Conservation (phyloP, 768 basidiomycete genomes). For the Panaeolus cyanescens region DNA sequence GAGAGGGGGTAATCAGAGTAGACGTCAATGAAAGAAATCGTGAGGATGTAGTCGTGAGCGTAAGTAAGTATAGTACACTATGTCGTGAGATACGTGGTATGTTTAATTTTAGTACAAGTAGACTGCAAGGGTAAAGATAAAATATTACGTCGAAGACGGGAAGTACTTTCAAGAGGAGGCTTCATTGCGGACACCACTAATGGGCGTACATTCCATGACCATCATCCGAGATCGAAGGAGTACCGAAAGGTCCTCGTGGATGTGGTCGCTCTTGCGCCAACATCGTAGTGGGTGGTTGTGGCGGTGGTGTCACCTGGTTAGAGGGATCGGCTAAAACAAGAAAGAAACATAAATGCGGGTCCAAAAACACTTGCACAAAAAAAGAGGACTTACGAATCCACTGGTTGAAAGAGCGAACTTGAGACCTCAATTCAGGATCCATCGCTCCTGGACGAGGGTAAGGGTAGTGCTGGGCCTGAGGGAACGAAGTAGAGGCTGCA, state of each 20-base stretch:
- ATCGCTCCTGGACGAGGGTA: constrained; percentile 5
- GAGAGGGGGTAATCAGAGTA: background rate
- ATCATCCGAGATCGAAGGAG: background rate
- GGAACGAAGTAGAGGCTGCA: background rate
- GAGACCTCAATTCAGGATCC: background rate
- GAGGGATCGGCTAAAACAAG: background rate
- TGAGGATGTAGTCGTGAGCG: background rate
- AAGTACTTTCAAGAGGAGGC: background rate
- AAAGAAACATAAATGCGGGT: background rate
- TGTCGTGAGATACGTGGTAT: background rate
- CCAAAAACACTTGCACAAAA: background rate
- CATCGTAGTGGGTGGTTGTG: background rate
- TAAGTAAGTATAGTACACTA: background rate
- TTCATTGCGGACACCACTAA: background rate
- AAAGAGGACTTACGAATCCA: background rate
- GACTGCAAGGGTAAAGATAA: background rate
- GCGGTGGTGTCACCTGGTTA: background rate
- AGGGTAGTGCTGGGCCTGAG: constrained; percentile 17
- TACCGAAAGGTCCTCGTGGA: background rate
- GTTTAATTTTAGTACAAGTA: background rate
- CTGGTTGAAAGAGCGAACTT: background rate
- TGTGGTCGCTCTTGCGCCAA: background rate
- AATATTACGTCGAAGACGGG: background rate
- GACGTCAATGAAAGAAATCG: background rate
- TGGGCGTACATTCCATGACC: background rate